These are phyloP conservation scores for Camelina sativa DNA, from an alignment of 345 rosid species.

Conservation along the genomic window DNA sequence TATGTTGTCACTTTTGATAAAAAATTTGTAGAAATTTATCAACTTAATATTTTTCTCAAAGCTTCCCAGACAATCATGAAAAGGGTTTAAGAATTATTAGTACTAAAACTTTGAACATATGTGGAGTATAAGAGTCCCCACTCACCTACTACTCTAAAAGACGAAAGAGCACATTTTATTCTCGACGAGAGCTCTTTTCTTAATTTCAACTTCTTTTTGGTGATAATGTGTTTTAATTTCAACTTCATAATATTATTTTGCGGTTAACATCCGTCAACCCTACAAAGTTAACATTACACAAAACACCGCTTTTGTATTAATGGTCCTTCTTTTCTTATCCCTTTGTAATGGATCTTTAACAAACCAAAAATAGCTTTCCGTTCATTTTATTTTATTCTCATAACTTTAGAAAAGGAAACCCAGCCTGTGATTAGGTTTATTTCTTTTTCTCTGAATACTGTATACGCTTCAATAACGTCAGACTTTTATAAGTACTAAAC, in stretches of 20 bases:
- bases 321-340: conserved; percentile 31
- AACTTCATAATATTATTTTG: conserved; percentile 32
- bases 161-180: conserved; percentile 38
- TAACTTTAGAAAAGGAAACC: conserved; percentile 31
- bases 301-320: conserved; percentile 20
- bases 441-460: conserved; percentile 25
- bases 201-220: conserved; percentile 6
- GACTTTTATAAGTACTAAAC: conserved; percentile 6
- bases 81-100: conserved; percentile 25
- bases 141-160: conserved; percentile 38
- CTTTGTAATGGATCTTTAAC: conserved; percentile 40
- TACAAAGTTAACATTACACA: conserved; percentile 26
- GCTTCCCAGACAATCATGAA: conserved; percentile 29
- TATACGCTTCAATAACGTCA: conserved; percentile 16
- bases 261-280: conserved; percentile 37
- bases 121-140: conserved; percentile 35
- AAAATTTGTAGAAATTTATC: background rate
- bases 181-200: conserved; percentile 10
- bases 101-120: conserved; percentile 37
- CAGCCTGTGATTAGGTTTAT: conserved; percentile 31
- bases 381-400: conserved; percentile 13
- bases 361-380: conserved; percentile 36
- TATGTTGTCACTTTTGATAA: background rate
- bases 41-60: conserved; percentile 5
- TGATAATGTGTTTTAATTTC: conserved; percentile 15